A percentile compares a stretch with the other conserved stretches of the same genome.
Evolutionary conservation across 768 basidiomycete genomes (phyloP).

Genomic region (Imleria badia): DNA sequence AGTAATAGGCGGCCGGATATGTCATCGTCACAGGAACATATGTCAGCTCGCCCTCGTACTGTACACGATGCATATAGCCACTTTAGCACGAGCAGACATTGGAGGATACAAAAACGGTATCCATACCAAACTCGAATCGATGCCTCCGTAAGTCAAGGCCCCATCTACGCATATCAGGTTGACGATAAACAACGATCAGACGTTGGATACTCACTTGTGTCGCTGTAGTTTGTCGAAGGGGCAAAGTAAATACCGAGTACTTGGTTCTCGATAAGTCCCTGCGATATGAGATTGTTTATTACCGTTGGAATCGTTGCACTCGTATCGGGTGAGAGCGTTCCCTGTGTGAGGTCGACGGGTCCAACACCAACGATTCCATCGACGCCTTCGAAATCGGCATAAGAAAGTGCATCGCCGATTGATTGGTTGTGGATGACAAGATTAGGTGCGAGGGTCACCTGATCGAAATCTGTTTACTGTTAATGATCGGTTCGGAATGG

Average conservation of each 20-base stretch:
- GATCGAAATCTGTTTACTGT: conserved; percentile 21
- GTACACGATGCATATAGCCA: neutral
- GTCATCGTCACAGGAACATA: conserved; percentile 29
- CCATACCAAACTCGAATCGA: conserved; percentile 17
- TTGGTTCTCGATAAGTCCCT: conserved; percentile 16
- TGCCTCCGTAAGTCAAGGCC: conserved; percentile 25
- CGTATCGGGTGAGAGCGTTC: neutral
- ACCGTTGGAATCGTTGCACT: conserved; percentile 22
- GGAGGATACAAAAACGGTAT: neutral
- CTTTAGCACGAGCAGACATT: neutral
- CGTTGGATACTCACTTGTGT: conserved; percentile 11
- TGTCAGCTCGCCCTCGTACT: conserved; percentile 25
- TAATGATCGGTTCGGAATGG: neutral
- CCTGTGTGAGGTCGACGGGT: conserved; percentile 19
- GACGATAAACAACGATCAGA: neutral
- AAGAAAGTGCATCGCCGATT: conserved; percentile 26
- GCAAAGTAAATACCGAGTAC: conserved; percentile 24
- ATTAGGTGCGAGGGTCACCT: conserved; percentile 22
- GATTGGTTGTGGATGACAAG: conserved; percentile 29
- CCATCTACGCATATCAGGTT: conserved; percentile 17
- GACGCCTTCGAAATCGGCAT: conserved; percentile 16
- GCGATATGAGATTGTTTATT: conserved; percentile 24
- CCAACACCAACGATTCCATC: conserved; percentile 31
- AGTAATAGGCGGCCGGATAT: conserved; percentile 21
- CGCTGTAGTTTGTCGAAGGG: conserved; percentile 17